Conservation (phyloP, 2,329 filamentous ascomycete genomes). For the Lecanicillium sp. region DNA sequence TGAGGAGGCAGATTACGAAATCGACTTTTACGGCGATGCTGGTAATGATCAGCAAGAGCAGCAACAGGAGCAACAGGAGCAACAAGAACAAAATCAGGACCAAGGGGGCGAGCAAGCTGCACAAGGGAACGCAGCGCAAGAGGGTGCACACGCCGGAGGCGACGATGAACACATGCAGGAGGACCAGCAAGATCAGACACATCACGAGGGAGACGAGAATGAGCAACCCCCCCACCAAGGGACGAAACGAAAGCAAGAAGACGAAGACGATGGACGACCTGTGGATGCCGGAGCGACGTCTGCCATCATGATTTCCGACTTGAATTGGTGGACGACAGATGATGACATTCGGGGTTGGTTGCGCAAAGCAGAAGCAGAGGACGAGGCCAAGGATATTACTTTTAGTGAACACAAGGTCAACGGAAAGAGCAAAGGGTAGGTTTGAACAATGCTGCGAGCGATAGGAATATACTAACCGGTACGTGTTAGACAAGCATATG, state of each 20-base stretch:
- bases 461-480: slow-evolving; percentile 9
- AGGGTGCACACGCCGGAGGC: slow-evolving; percentile 25
- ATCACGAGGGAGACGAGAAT: slow-evolving; percentile 25
- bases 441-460: slow-evolving; percentile 8
- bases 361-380: slow-evolving; percentile 69
- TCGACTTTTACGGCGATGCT: slow-evolving; percentile 62
- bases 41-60: slow-evolving; percentile 33
- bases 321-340: slow-evolving; percentile 96
- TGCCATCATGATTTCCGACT: slow-evolving; percentile 77
- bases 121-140: slow-evolving; percentile 22
- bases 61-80: slow-evolving; percentile 25
- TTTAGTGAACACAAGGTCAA: slow-evolving; percentile 99
- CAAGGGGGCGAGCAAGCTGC: slow-evolving; percentile 10
- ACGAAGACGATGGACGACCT: slow-evolving; percentile 41
- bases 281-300: slow-evolving; percentile 53
- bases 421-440: slow-evolving; percentile 94
- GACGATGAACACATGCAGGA: slow-evolving; percentile 26
- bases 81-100: slow-evolving; percentile 22
- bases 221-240: slow-evolving; percentile 34
- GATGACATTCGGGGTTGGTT: slow-evolving; percentile 89
- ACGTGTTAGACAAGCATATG: slow-evolving; percentile 58
- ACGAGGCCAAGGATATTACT: slow-evolving; percentile 82
- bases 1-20: slow-evolving; percentile 64
- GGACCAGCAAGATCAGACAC: slow-evolving; percentile 27
- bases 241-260: slow-evolving; percentile 51